Evolutionary conservation across 805 yeast genomes (phyloP), one percentile per base, ranked within the genome.

Genomic region (Grigorovia humatica): DNA sequence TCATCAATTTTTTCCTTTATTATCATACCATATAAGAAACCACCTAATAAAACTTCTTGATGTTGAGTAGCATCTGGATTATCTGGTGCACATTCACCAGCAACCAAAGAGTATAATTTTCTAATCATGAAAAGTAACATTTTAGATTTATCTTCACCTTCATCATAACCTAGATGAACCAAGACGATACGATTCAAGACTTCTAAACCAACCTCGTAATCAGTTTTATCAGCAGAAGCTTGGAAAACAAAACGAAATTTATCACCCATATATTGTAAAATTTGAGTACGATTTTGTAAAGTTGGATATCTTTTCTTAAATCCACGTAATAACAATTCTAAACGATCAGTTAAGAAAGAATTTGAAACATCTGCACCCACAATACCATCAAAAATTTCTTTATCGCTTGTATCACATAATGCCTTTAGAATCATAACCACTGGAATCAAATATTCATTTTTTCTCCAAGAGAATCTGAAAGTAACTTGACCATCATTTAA

Each of bases 11-110:
- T 93, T 71, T 93, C 99, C 69, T 93, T 93, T 63, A 93, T 70
- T 58, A 93, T 91, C 96, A 90, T 90, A 59, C 97, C 97, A 61
- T 88, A 93, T 51, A 93, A 75, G 78, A 93, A 88, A 15, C 99
- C 99, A 57, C 98, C 98, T 52, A 93, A 77, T 56, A 93, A 72
- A 35, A 93, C 87, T 72, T 93, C 99, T 72, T 93, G 99, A 75
- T 93, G 97, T 75, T 93, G 99, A 9, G 96, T 88, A 48, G 98
- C 95, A 82, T 93, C 99, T 67, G 99, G 99, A 72, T 93, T 93
- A 70, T 93, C 99, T 17, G 96, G 91, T 50, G 90, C 74, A 70
- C 97, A 91, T 66, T 91, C 96, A 54, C 97, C 97, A 41, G 96
- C 96, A 46, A 91, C 98, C 57, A 93, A 77, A 0, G 98, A 78